Conservation (phyloP, 164 flowering plant genomes). For the Warburgia ugandensis region DNA sequence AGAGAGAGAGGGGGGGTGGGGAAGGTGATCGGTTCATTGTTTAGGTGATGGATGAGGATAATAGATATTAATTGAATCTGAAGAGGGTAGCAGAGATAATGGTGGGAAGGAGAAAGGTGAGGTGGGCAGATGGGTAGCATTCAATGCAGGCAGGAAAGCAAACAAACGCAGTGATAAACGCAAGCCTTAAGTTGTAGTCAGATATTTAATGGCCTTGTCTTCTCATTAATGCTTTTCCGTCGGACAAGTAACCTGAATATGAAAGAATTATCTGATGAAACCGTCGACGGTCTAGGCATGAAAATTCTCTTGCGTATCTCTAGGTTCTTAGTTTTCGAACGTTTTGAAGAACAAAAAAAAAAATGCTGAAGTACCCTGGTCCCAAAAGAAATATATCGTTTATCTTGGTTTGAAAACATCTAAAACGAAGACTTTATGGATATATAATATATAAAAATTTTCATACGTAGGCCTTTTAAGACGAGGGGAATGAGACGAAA, state of each 20-base stretch:
- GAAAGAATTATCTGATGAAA: no score
- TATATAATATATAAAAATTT: no score
- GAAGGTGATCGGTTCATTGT: conserved; percentile 1
- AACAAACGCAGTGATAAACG: conserved; percentile 53
- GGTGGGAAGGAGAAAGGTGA: conserved; percentile 18
- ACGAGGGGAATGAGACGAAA: no score
- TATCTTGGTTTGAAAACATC: no score
- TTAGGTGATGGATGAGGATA: conserved; percentile 5
- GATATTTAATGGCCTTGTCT: conserved; percentile 33
- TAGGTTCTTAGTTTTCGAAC: no score
- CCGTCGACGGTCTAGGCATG: no score
- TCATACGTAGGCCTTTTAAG: no score
- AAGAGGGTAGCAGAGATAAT: conserved; percentile 14
- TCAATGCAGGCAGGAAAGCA: conserved; percentile 33
- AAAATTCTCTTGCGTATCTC: no score
- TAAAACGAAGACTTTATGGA: no score
- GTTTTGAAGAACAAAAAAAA: no score
- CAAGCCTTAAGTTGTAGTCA: conserved; percentile 39
- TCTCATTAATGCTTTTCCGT: conserved; percentile 36
- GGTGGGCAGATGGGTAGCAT: conserved; percentile 32
- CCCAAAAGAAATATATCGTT: no score
- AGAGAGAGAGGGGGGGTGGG: not conserved
- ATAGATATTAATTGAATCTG: conserved; percentile 33
- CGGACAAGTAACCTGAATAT: conserved; percentile 1
- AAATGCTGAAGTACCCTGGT: no score